Conservation (phyloP, 164 flowering plant species). For the Liriodendron chinense region DNA sequence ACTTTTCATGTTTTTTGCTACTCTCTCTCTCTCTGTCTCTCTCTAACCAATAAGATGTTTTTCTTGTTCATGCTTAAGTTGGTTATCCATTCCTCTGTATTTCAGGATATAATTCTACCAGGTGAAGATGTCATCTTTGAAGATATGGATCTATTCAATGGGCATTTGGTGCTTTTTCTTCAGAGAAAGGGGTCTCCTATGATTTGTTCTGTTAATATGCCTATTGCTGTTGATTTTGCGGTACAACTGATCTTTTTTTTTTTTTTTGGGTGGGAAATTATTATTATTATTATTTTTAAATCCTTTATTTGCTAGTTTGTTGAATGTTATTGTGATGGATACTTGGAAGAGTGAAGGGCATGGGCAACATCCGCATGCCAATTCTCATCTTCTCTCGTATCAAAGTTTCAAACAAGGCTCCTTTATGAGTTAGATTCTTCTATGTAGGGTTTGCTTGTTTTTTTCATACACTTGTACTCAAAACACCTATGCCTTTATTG, state of each 20-base stretch:
- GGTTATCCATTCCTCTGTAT: slow-evolving; percentile 2
- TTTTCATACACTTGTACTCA: no score
- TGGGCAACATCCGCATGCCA: not conserved
- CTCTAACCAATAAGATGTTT: not conserved
- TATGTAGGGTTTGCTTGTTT: no score
- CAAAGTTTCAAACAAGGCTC: not conserved
- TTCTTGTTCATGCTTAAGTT: not conserved
- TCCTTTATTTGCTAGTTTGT: slow-evolving; percentile 2
- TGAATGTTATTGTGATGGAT: slow-evolving; percentile 5
- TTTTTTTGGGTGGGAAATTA: not conserved
- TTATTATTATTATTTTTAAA: not conserved
- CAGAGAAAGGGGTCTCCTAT: slow-evolving; percentile 46
- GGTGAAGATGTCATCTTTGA: slow-evolving; percentile 49
- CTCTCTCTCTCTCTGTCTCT: no score
- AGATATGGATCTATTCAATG: slow-evolving; percentile 83
- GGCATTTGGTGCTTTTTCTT: slow-evolving; percentile 75
- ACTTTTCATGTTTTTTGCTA: no score
- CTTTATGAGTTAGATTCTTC: no score
- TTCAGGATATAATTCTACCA: slow-evolving; percentile 63
- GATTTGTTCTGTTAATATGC: slow-evolving; percentile 74
- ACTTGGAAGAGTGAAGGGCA: not conserved
- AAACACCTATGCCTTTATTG: no score
- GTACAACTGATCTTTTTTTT: slow-evolving; percentile 21
- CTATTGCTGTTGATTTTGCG: slow-evolving; percentile 45
- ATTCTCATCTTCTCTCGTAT: not conserved